phyloP scores from a whole-genome alignment of 768 basidiomycete genomes.

The Daedaleopsis nitida region DNA sequence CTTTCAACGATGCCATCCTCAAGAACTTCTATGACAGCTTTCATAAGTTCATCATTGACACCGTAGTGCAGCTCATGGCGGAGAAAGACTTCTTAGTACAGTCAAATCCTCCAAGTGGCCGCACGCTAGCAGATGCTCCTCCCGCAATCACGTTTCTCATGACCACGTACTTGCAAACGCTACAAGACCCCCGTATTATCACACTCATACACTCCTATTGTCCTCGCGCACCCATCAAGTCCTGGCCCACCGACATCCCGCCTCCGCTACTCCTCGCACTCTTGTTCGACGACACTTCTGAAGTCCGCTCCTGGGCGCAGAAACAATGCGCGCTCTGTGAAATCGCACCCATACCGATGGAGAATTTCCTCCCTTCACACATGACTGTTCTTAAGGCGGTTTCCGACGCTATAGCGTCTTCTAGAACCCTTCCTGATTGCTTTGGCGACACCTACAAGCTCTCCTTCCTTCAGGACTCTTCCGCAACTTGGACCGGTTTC shows the following conservation, averaged over 20 bases:
- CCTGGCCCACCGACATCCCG: constrained; percentile 61
- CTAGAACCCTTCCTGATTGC: constrained; percentile 2
- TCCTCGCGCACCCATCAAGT: constrained; percentile 39
- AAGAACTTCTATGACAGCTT: constrained; percentile 62
- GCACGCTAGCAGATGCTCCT: constrained; percentile 44
- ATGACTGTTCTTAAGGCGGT: constrained; percentile 45
- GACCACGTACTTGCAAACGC: constrained; percentile 59
- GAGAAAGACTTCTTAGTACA: constrained; percentile 19
- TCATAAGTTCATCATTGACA: constrained; percentile 63
- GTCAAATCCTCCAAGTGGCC: background rate
- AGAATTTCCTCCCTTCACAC: constrained; percentile 53
- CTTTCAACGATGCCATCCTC: constrained; percentile 54
- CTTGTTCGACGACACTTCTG: constrained; percentile 48
- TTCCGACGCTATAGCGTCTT: constrained; percentile 23
- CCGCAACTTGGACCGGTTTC: constrained; percentile 56
- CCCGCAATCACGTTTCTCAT: constrained; percentile 62
- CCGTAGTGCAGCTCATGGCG: constrained; percentile 52
- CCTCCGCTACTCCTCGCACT: constrained; percentile 64
- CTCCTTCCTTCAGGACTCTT: constrained; percentile 40
- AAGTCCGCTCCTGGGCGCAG: constrained; percentile 63
- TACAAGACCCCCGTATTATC: constrained; percentile 52
- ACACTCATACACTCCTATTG: constrained; percentile 39
- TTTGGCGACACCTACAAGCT: constrained; percentile 11
- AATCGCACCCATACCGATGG: constrained; percentile 45
- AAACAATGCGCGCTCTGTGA: constrained; percentile 42